Base-by-base conservation (phyloP, 2,329 filamentous ascomycete species). In the Pseudocercospora fuligena region DNA sequence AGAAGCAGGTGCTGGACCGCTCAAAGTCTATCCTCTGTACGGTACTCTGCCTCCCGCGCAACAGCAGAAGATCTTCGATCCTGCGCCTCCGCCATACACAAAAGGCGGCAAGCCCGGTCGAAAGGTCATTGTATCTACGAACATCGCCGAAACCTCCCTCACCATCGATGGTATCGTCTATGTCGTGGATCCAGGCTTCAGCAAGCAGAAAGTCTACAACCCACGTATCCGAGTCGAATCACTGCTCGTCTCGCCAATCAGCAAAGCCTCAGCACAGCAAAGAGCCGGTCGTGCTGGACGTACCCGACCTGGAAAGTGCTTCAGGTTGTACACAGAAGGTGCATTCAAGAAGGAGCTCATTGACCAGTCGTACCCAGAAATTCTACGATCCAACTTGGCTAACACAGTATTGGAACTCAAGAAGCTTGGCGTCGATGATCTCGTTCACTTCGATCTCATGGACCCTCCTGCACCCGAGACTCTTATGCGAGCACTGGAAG, bases 181-280 rank as follows among this genome's bases (percentile, higher is more conserved):
- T 76, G 95, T 99, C 36, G 94, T 99, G n/a, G 95, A 99, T 76
- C 94, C 95, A 1, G 95, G 95, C 40, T 99, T 99, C 84, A 97
- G 93, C 83, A 99, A 99, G 83, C 95, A 99, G 77, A 99, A 98
- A 82, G 95, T 98, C 69, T 99, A 98, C 85, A 98, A 99, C 80
- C 94, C 95, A 23, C 90, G 95, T 68, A 96, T 97, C 74, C 90
- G 95, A 79, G 94, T 99, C 70, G 95, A 99, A 81, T 98, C 95
- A 0, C 86, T 99, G 7, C 85, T 99, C n/a, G 94, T 99, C 5
- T 97, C 95, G 2, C 94, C 95, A 23, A 98, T 99, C 73, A 98
- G 94, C 66, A 98, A 97, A 80, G 95, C 95, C 25, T 98, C 95
- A 0, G 95, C 96, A 9, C 93, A 97, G 79, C 95, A 99, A 82